Percentiles rank a stretch among this genome's conserved stretches.
Evolutionary conservation across 2,329 filamentous ascomycete species (phyloP).

Genomic region (Diaporthe sp.): DNA sequence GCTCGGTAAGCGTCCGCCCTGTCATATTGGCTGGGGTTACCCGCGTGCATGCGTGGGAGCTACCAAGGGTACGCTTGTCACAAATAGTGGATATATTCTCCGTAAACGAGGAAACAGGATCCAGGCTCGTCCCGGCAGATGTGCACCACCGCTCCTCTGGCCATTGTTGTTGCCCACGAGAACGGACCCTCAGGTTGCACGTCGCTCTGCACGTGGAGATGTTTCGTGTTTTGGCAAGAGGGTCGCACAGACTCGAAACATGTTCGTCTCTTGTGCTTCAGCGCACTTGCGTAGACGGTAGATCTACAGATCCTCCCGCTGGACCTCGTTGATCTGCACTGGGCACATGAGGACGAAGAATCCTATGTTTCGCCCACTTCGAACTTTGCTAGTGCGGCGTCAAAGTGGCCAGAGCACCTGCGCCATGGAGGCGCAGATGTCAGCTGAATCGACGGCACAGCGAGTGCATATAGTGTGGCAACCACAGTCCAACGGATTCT

Average conservation of each 20-base stretch:
- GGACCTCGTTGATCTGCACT: not conserved
- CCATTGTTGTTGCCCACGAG: not conserved
- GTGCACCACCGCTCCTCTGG: not conserved
- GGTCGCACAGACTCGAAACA: constrained; percentile 23
- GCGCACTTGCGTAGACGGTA: not conserved
- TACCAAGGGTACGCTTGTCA: constrained; percentile 16
- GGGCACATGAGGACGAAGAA: not conserved
- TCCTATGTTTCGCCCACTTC: constrained; percentile 8
- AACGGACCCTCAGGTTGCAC: constrained; percentile 3
- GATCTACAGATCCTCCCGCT: constrained; percentile 15
- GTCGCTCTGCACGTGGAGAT: constrained; percentile 20
- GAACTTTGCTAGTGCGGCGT: not conserved
- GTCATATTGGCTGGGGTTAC: constrained; percentile 21
- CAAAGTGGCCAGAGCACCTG: not conserved
- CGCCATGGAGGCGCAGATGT: constrained; percentile 12
- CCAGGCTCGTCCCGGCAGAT: not conserved
- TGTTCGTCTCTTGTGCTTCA: not conserved
- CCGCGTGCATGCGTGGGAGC: not conserved
- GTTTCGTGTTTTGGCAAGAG: constrained; percentile 2
- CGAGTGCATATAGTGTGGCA: constrained; percentile 17
- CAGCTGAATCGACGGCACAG: not conserved
- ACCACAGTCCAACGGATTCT: not conserved
- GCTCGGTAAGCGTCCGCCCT: constrained; percentile 8
- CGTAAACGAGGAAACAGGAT: not conserved
- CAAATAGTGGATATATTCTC: constrained; percentile 13